Evolutionary conservation across 495 filamentous ascomycete species (phyloP), one percentile per base, ranked within the genome.

Genomic region (Rhypophila decipiens): DNA sequence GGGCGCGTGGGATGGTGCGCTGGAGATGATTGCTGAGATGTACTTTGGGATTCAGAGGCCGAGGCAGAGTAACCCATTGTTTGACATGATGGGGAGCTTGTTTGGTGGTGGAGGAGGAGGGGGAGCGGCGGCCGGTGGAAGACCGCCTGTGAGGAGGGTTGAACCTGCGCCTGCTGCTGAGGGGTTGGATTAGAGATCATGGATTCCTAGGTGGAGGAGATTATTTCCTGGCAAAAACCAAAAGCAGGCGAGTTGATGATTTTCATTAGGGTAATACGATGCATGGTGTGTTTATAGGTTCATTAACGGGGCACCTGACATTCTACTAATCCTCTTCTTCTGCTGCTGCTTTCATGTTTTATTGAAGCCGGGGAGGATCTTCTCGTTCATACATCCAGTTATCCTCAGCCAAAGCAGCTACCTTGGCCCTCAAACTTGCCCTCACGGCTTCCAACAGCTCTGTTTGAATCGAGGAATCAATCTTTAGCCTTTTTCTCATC

Each of bases 41-140:
- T 99, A 96, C 69, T 99, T 97, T 64, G 83, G 79, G n/a, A 96
- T 99, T 59, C 84, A 84, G 73, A 80, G 90, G 51, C 90, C 88
- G 23, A 74, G 84, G 41, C 87, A 91, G 68, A 83, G 83, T 35
- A 96, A 96, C 60, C 90, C 89, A 7, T 63, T 97, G 55, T 76
- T 97, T 57, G 94, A 97, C 57, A 97, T 99, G 89, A 95, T 97
- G 90, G 87, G 90, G 3, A 86, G 79, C 51, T 81, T 99, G 77
- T 83, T 96, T 62, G 88, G 89, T 5, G 89, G 88, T 42, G 80
- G 79, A 5, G 77, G 70, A 20, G 53, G 52, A 51, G 58, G 74
- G 53, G 66, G 65, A 60, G 58, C 69, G 56, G 66, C 51, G 40
- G 47, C 60, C 29, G 57, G 62, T 23, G 61, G 37, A 10, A 68